phyloP scores from a whole-genome alignment of 441 rosid genomes.

The Syzygium syzygioides region DNA sequence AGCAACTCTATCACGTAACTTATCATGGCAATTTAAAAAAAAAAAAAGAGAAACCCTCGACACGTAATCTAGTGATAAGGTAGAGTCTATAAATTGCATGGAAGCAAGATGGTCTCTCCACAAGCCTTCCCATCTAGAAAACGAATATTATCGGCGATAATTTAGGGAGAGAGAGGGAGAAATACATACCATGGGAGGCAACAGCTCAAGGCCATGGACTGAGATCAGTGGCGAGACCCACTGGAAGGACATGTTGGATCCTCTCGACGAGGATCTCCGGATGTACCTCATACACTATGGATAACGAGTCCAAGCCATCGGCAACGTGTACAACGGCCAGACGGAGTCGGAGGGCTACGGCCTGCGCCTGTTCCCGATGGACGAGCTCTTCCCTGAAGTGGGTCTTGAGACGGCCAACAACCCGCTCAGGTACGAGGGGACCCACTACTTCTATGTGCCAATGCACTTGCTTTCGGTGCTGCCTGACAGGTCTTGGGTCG shows the following conservation, averaged over 20 bases:
- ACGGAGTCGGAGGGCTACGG: slow-evolving; percentile 19
- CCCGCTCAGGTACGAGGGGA: slow-evolving; percentile 24
- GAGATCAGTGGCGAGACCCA: slow-evolving; percentile 31
- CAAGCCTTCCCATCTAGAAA: neutral
- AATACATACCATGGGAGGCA: neutral
- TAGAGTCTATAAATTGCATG: neutral
- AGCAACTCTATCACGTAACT: too few relatives aligned
- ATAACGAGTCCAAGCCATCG: slow-evolving; percentile 20
- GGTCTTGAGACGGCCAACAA: slow-evolving; percentile 22
- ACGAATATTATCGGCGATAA: too few relatives aligned
- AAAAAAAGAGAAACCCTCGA: too few relatives aligned
- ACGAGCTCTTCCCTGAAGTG: slow-evolving; percentile 20
- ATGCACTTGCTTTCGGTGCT: neutral
- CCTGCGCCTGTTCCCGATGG: slow-evolving; percentile 19
- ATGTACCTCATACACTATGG: too few relatives aligned
- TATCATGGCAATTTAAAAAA: too few relatives aligned
- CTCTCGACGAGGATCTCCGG: too few relatives aligned
- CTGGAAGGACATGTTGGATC: slow-evolving; percentile 30
- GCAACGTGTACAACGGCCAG: slow-evolving; percentile 18
- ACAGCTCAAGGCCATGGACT: slow-evolving; percentile 18
- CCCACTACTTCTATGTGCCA: slow-evolving; percentile 27
- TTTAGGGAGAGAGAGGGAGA: neutral
- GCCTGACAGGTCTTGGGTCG: neutral
- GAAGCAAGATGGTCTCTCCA: neutral
- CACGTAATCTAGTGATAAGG: neutral